These are phyloP conservation scores for Pleurotus djamor DNA, from an alignment of 768 basidiomycete genomes.

Conservation along the genomic window DNA sequence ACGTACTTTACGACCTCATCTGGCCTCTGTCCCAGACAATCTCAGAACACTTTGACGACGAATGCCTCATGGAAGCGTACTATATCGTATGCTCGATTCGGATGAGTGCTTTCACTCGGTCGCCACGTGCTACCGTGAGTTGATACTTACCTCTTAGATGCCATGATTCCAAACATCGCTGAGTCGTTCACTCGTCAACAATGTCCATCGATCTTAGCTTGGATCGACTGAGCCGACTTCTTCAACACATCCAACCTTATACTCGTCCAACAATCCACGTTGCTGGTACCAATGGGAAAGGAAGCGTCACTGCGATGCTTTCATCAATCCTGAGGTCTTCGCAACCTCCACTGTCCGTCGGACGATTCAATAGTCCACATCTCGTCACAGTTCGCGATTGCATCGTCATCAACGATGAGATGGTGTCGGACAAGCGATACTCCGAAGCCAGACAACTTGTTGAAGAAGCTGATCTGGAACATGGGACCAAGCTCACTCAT, in stretches of 20 bases:
- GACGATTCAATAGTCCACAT: slow-evolving; percentile 93
- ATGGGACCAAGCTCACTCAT: slow-evolving; percentile 50
- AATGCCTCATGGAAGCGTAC: too few relatives aligned
- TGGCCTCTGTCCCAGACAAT: background rate
- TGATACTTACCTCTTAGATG: too few relatives aligned
- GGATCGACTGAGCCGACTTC: slow-evolving; percentile 52
- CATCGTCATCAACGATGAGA: slow-evolving; percentile 62
- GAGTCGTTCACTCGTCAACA: background rate
- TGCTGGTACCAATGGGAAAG: slow-evolving; percentile 97
- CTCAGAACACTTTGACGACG: too few relatives aligned
- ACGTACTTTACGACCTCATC: background rate
- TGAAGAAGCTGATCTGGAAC: slow-evolving; percentile 39
- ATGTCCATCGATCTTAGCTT: slow-evolving; percentile 74
- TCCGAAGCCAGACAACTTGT: slow-evolving; percentile 41
- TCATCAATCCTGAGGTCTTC: slow-evolving; percentile 69
- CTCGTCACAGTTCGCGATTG: slow-evolving; percentile 75
- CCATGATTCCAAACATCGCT: background rate
- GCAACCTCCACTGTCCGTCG: slow-evolving; percentile 57
- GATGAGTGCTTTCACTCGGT: too few relatives aligned
- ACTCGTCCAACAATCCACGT: slow-evolving; percentile 85
- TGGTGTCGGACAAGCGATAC: slow-evolving; percentile 52
- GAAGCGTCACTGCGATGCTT: slow-evolving; percentile 83
- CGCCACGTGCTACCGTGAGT: too few relatives aligned
- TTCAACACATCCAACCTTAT: slow-evolving; percentile 55
- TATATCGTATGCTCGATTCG: too few relatives aligned